These are phyloP conservation scores for Plasmodium berghei DNA, from an alignment of 169 alveolate species.

Conservation along the genomic window DNA sequence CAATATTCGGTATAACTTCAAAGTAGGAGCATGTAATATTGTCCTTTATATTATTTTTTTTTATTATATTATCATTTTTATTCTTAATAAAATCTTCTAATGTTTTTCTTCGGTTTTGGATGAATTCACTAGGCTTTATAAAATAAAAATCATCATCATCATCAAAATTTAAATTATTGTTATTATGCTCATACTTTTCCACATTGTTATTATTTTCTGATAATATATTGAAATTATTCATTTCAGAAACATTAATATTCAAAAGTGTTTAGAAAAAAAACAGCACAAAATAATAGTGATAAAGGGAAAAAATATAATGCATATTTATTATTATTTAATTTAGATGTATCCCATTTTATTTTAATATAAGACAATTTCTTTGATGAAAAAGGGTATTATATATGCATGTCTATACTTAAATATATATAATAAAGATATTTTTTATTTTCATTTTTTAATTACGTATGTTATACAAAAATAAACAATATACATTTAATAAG, in stretches of 20 bases:
- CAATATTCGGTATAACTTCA: conserved; percentile 51
- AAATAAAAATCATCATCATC: conserved; percentile 7
- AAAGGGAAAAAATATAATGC: background rate
- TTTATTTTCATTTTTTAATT: too few species aligned
- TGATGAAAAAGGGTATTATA: conserved; percentile 1
- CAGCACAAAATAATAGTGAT: background rate
- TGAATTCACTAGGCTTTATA: conserved; percentile 42
- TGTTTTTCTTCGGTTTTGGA: conserved; percentile 38
- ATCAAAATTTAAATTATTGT: background rate
- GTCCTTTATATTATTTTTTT: conserved; percentile 14
- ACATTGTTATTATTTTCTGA: conserved; percentile 3
- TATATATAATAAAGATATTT: background rate
- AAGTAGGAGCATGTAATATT: conserved; percentile 27
- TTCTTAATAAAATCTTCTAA: conserved; percentile 52
- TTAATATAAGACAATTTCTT: conserved; percentile 18
- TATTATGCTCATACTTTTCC: background rate
- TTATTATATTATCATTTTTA: conserved; percentile 30
- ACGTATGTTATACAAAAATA: too few species aligned
- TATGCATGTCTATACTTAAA: conserved; percentile 6
- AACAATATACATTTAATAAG: too few species aligned
- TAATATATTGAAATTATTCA: conserved; percentile 18
- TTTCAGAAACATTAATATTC: conserved; percentile 19
- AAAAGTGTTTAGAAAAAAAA: conserved; percentile 7
- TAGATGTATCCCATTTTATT: conserved; percentile 18
- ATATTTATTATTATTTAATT: conserved; percentile 2